These are phyloP conservation scores for Hibiscus tridactylites DNA, from an alignment of 345 rosid species.

Conservation along the genomic window DNA sequence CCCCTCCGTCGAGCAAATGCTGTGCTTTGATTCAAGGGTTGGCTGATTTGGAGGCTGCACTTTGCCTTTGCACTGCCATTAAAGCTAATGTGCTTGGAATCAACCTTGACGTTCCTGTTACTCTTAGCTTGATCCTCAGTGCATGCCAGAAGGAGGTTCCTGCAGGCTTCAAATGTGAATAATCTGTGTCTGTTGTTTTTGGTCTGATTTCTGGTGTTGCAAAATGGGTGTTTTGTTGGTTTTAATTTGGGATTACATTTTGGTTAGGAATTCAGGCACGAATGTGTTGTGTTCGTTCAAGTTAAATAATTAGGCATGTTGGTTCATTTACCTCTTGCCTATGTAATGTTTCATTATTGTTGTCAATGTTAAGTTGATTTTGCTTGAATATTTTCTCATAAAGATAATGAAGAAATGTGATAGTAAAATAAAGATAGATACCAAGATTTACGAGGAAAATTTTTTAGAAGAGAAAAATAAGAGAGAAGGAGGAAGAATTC, in stretches of 20 bases:
- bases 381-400: neutral
- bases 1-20: neutral
- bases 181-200: neutral
- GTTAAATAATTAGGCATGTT: neutral
- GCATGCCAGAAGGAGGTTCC: neutral
- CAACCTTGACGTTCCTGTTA: neutral
- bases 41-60: slow-evolving; percentile 1
- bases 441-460: no score
- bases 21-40: neutral
- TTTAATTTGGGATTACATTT: neutral
- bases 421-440: no score
- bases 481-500: no score
- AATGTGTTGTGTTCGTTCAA: neutral
- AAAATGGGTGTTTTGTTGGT: neutral
- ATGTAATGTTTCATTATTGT: neutral
- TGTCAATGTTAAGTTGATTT: neutral
- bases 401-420: no score
- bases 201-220: neutral
- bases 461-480: no score
- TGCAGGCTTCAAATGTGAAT: neutral
- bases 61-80: slow-evolving; percentile 5
- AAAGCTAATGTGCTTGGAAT: slow-evolving; percentile 2
- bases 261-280: neutral
- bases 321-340: neutral
- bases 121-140: neutral